Evolutionary conservation across 352 stramenopile genomes (phyloP).

Genomic region (Pythium brachiatum): DNA sequence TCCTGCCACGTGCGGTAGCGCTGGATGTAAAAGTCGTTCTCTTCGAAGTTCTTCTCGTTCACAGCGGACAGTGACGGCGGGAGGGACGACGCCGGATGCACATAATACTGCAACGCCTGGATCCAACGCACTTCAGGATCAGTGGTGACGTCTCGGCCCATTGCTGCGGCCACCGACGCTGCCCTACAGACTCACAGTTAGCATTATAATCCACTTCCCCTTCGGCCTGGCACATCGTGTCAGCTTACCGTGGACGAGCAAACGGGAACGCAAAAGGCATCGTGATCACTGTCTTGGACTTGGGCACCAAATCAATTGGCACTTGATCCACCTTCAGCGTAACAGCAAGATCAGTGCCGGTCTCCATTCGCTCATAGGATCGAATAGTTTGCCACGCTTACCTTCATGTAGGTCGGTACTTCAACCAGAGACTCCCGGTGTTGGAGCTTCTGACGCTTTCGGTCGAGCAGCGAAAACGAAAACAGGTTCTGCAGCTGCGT

Average conservation of each 20-base stretch:
- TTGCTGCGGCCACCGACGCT: constrained; percentile 25
- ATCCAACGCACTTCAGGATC: constrained; percentile 54
- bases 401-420: constrained; percentile 39
- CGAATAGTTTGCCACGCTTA: neutral
- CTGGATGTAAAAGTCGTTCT: constrained; percentile 47
- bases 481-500: constrained; percentile 32
- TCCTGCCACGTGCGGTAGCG: constrained; percentile 65
- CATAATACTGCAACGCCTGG: constrained; percentile 60
- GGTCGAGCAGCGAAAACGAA: constrained; percentile 30
- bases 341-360: neutral
- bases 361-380: neutral
- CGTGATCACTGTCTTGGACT: constrained; percentile 55
- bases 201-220: neutral
- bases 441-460: constrained; percentile 32
- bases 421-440: constrained; percentile 25
- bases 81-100: constrained; percentile 51
- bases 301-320: constrained; percentile 59
- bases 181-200: neutral
- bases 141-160: constrained; percentile 12
- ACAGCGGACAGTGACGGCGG: constrained; percentile 48
- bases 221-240: neutral
- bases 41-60: constrained; percentile 45
- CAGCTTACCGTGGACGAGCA: constrained; percentile 42
- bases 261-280: constrained; percentile 70
- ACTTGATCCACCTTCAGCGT: constrained; percentile 34